Evolutionary conservation across 2,329 filamentous ascomycete genomes (phyloP).

Genomic region (Colletotrichum caudatum): DNA sequence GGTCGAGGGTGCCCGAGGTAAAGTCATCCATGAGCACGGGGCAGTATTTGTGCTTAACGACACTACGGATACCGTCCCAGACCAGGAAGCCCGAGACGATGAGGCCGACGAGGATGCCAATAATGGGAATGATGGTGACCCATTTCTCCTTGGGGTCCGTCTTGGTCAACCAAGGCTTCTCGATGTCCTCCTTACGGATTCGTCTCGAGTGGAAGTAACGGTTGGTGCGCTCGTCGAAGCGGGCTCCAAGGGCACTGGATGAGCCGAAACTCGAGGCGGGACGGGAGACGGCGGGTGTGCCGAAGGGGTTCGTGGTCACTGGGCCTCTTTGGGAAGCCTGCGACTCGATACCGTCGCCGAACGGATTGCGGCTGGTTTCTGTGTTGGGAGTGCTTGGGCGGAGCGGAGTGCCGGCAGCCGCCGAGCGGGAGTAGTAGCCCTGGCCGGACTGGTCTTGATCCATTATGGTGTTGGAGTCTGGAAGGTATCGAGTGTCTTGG

Average conservation of each 20-base stretch:
- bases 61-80: slow-evolving; percentile 79
- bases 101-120: slow-evolving; percentile 78
- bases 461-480: slow-evolving; percentile 42
- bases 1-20: slow-evolving; percentile 65
- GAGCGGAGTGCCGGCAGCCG: slow-evolving; percentile 55
- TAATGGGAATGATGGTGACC: slow-evolving; percentile 82
- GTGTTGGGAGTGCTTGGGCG: slow-evolving; percentile 58
- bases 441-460: slow-evolving; percentile 47
- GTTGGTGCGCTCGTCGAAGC: slow-evolving; percentile 55
- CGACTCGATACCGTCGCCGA: slow-evolving; percentile 55
- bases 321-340: slow-evolving; percentile 51
- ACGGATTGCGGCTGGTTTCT: slow-evolving; percentile 54
- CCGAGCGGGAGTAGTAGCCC: slow-evolving; percentile 47
- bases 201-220: slow-evolving; percentile 80
- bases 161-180: slow-evolving; percentile 82
- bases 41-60: slow-evolving; percentile 81
- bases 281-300: slow-evolving; percentile 59
- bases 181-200: slow-evolving; percentile 77
- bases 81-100: slow-evolving; percentile 77
- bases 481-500: neutral
- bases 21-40: slow-evolving; percentile 76
- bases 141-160: slow-evolving; percentile 85
- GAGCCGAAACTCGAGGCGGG: slow-evolving; percentile 62
- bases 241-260: slow-evolving; percentile 54
- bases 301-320: slow-evolving; percentile 58